phyloP scores from a whole-genome alignment of 2,329 filamentous ascomycete species.

The Colletotrichum cordylinicola region DNA sequence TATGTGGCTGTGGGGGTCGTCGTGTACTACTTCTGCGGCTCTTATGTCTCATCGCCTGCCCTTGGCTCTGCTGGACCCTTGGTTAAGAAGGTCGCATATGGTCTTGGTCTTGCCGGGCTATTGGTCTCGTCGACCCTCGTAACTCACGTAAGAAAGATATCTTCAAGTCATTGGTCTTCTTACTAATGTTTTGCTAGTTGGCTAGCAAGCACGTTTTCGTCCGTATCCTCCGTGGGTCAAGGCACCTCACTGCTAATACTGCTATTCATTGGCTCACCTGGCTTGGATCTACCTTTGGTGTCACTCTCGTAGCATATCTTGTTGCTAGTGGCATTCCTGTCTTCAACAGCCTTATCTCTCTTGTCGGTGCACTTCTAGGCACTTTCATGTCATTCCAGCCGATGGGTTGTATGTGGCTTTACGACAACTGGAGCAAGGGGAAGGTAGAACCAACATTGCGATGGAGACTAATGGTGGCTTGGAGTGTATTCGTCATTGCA shows the following conservation, averaged over 20 bases:
- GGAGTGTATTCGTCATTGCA: slow-evolving; percentile 25
- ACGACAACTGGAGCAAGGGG: slow-evolving; percentile 29
- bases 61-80: slow-evolving; percentile 47
- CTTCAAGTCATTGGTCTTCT: not conserved
- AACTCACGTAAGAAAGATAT: slow-evolving; percentile 26
- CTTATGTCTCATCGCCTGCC: slow-evolving; percentile 50
- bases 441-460: not conserved
- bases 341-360: slow-evolving; percentile 29
- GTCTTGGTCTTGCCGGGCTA: slow-evolving; percentile 36
- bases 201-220: slow-evolving; percentile 35
- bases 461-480: slow-evolving; percentile 24
- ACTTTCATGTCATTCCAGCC: slow-evolving; percentile 35
- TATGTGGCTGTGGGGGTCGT: slow-evolving; percentile 40
- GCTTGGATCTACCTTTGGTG: slow-evolving; percentile 28
- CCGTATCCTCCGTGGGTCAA: slow-evolving; percentile 31
- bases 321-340: slow-evolving; percentile 29
- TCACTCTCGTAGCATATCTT: slow-evolving; percentile 26
- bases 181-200: not conserved
- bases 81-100: slow-evolving; percentile 51
- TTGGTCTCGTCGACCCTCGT: slow-evolving; percentile 29
- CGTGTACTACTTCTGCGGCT: slow-evolving; percentile 51
- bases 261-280: slow-evolving; percentile 33
- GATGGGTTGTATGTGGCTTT: slow-evolving; percentile 33
- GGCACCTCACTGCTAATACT: slow-evolving; percentile 32
- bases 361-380: slow-evolving; percentile 33